Evolutionary conservation across 2,329 filamentous ascomycete species (phyloP).

Genomic region (Exophiala xenobiotica): DNA sequence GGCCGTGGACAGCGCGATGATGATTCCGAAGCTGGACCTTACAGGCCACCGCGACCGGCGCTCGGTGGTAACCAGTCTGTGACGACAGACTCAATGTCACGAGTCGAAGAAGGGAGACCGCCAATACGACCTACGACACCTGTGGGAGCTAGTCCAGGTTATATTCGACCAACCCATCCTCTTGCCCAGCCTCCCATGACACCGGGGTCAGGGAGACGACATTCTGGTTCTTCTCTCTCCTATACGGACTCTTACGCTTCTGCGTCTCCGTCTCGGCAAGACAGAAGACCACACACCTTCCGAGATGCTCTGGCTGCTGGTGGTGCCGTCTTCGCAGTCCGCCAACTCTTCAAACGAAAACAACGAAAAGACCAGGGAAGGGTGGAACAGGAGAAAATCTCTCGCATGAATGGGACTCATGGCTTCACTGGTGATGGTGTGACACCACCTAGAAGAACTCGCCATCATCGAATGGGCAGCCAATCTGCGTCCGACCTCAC

Average conservation of each 20-base stretch:
- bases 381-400: constrained; percentile 53
- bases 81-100: constrained; percentile 47
- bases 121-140: constrained; percentile 44
- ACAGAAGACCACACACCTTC: constrained; percentile 48
- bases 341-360: constrained; percentile 60
- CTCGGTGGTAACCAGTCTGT: constrained; percentile 48
- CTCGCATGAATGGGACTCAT: constrained; percentile 55
- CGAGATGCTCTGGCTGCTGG: constrained; percentile 64
- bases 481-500: constrained; percentile 30
- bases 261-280: constrained; percentile 37
- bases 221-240: constrained; percentile 34
- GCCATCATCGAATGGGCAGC: constrained; percentile 27
- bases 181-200: constrained; percentile 33
- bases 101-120: constrained; percentile 55
- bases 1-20: constrained; percentile 55
- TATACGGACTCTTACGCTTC: constrained; percentile 44
- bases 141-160: constrained; percentile 38
- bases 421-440: constrained; percentile 70
- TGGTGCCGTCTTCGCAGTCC: constrained; percentile 61
- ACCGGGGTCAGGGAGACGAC: constrained; percentile 29
- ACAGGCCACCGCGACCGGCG: constrained; percentile 53
- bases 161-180: constrained; percentile 31
- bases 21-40: constrained; percentile 53
- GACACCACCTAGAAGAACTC: constrained; percentile 33
- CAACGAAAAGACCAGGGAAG: constrained; percentile 57